Conservation (phyloP, 2,329 filamentous ascomycete genomes). For the Fusarium hainanense region DNA sequence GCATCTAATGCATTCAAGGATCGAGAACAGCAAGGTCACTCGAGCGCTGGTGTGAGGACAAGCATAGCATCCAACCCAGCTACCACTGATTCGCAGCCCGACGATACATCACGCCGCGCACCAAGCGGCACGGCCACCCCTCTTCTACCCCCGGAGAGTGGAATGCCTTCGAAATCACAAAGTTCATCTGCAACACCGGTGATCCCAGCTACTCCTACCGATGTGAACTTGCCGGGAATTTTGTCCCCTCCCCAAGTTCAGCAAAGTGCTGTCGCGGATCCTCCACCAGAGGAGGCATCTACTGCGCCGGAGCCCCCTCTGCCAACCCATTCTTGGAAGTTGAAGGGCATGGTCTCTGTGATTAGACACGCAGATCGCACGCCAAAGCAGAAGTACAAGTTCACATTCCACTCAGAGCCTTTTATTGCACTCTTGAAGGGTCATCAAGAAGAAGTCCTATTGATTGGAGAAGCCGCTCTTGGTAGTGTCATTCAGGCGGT, state of each 20-base stretch:
- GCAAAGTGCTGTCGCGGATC: slow-evolving; percentile 50
- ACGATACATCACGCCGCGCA: slow-evolving; percentile 39
- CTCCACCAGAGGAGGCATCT: slow-evolving; percentile 47
- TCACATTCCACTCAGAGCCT: slow-evolving; percentile 96
- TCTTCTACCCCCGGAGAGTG: slow-evolving; percentile 47
- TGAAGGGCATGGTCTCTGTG: slow-evolving; percentile 97
- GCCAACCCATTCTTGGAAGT: slow-evolving; percentile 94
- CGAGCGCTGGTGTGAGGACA: slow-evolving; percentile 44
- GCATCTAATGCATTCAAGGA: slow-evolving; percentile 52
- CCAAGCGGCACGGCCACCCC: slow-evolving; percentile 49
- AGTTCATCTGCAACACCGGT: slow-evolving; percentile 52
- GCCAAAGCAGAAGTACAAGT: slow-evolving; percentile 99
- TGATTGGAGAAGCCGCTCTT: slow-evolving; percentile 91
- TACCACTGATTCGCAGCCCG: slow-evolving; percentile 42
- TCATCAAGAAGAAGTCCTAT: slow-evolving; percentile 93
- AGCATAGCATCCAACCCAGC: slow-evolving; percentile 41
- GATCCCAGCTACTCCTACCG: slow-evolving; percentile 49
- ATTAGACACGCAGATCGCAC: slow-evolving; percentile 97
- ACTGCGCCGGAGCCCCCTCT: slow-evolving; percentile 70
- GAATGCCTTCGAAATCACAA: slow-evolving; percentile 49
- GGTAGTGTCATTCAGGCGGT: slow-evolving; percentile 91
- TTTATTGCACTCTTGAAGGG: slow-evolving; percentile 96
- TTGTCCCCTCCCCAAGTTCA: slow-evolving; percentile 48
- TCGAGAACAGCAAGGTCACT: slow-evolving; percentile 48
- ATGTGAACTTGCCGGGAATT: slow-evolving; percentile 44